Percentiles rank a stretch among this genome's conserved stretches.
Conservation (phyloP, 257 asterid genomes). For the Solanum sparsipilum region DNA sequence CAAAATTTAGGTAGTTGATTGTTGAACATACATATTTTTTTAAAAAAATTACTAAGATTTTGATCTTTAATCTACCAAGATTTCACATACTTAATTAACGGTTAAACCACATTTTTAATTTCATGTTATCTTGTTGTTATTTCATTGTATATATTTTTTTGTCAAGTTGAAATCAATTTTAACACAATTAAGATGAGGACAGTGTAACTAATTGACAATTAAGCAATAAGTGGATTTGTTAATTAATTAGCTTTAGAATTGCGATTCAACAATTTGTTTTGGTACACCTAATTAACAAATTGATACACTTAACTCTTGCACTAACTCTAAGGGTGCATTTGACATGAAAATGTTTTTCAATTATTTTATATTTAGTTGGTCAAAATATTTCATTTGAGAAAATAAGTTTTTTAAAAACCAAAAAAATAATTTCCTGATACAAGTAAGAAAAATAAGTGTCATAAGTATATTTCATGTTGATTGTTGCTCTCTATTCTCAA, state of each 20-base stretch:
- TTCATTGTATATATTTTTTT: neutral
- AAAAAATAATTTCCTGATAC: neutral
- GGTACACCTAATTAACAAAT: neutral
- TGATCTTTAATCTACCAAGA: neutral
- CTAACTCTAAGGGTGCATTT: neutral
- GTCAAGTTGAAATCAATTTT: neutral
- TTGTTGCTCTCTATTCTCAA: neutral
- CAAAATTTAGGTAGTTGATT: no score
- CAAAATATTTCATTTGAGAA: neutral
- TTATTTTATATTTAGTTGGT: neutral
- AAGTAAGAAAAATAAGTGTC: neutral
- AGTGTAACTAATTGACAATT: neutral
- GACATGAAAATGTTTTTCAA: neutral
- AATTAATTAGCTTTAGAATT: neutral
- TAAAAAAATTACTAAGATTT: neutral
- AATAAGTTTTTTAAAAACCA: neutral
- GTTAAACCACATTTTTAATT: neutral
- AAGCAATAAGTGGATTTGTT: neutral
- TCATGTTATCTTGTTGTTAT: no score
- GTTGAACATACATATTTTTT: no score
- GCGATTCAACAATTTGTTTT: neutral
- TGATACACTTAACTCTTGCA: neutral
- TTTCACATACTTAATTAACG: neutral
- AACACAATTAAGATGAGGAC: neutral
- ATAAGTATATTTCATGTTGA: neutral